phyloP scores from a whole-genome alignment of 768 basidiomycete species.

The Cytidiella melzeri region DNA sequence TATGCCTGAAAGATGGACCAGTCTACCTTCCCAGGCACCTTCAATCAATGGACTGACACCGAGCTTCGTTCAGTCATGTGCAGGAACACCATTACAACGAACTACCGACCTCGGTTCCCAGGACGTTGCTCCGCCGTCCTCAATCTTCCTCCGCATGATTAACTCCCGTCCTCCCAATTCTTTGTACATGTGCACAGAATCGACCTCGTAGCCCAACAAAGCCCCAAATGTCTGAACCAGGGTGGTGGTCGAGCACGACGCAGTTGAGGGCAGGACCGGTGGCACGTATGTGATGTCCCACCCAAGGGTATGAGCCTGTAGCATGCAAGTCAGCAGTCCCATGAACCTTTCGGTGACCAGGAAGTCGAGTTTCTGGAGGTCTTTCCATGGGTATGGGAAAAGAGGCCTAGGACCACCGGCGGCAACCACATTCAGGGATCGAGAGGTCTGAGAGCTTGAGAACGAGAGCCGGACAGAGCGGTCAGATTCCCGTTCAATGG shows the following conservation, averaged over 20 bases:
- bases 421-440: conserved; percentile 32
- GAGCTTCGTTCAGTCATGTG: too few species aligned
- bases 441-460: conserved; percentile 23
- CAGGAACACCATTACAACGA: too few species aligned
- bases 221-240: conserved; percentile 50
- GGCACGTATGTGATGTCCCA: conserved; percentile 64
- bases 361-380: conserved; percentile 27
- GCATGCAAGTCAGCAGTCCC: conserved; percentile 49
- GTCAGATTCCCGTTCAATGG: conserved; percentile 36
- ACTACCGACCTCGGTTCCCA: conserved; percentile 50
- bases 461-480: conserved; percentile 40
- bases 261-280: conserved; percentile 49
- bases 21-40: conserved; percentile 48
- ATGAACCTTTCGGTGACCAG: conserved; percentile 44
- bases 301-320: conserved; percentile 58
- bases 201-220: conserved; percentile 53
- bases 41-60: conserved; percentile 50
- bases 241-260: conserved; percentile 54
- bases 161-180: conserved; percentile 62
- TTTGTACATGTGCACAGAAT: conserved; percentile 61
- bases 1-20: conserved; percentile 54
- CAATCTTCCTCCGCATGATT: conserved; percentile 53
- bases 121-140: conserved; percentile 47
- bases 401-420: conserved; percentile 44
- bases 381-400: conserved; percentile 36